A percentile compares a stretch with the other conserved stretches of the same genome.
Conservation (phyloP, 768 basidiomycete genomes). For the Fomitopsis pulvina region DNA sequence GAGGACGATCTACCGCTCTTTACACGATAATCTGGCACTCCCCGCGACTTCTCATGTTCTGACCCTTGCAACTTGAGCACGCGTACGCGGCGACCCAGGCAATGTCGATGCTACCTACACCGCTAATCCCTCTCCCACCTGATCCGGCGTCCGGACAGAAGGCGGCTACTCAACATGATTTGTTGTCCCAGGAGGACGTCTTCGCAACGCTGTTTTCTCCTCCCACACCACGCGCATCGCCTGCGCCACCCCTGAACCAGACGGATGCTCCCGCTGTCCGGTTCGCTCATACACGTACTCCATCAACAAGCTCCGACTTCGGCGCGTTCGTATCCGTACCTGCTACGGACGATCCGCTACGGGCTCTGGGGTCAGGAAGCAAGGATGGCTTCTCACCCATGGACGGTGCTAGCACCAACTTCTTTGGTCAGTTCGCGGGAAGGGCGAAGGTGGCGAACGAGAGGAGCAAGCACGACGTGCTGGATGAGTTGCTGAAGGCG, state of each 20-base stretch:
- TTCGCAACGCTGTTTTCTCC: constrained; percentile 30
- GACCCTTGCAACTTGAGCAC: too few relatives aligned
- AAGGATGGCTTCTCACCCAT: constrained; percentile 12
- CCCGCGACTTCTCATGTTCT: too few relatives aligned
- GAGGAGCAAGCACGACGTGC: constrained; percentile 42
- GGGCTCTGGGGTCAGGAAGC: not conserved
- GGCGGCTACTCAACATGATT: not conserved
- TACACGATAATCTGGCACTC: too few relatives aligned
- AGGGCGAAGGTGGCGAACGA: constrained; percentile 50
- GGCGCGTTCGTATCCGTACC: constrained; percentile 57
- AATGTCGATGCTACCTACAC: constrained; percentile 4
- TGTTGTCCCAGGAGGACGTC: constrained; percentile 23
- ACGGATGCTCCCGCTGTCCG: constrained; percentile 1
- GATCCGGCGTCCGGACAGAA: not conserved
- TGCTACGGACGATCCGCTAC: constrained; percentile 44
- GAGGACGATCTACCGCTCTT: too few relatives aligned
- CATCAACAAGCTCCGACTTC: constrained; percentile 42
- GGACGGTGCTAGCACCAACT: constrained; percentile 26
- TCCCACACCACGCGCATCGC: constrained; percentile 26
- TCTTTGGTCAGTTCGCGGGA: constrained; percentile 57
- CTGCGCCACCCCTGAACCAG: constrained; percentile 9
- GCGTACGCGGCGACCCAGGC: too few relatives aligned
- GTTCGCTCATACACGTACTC: constrained; percentile 10
- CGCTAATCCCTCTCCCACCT: constrained; percentile 22
- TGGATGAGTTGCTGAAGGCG: constrained; percentile 59